Evolutionary conservation across 176 grass and related monocot species (phyloP).

Genomic region (Aechmea fasciata): DNA sequence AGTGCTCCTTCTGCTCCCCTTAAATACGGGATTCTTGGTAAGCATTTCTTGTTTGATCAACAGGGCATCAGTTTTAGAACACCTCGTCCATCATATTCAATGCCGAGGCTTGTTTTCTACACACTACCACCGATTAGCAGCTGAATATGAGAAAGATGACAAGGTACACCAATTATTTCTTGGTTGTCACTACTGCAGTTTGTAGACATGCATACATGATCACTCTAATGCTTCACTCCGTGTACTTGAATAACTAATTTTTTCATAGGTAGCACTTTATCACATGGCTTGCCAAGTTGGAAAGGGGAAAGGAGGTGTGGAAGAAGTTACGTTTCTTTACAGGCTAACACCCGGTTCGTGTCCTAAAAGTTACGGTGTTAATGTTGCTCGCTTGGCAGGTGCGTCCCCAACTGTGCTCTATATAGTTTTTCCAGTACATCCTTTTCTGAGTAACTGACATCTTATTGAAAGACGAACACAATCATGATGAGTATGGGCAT

Average conservation of each 20-base stretch:
- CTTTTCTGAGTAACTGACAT: not conserved
- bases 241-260: slow-evolving; percentile 22
- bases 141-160: slow-evolving; percentile 54
- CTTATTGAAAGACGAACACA: not conserved
- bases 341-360: slow-evolving; percentile 67
- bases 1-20: not conserved
- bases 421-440: not conserved
- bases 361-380: slow-evolving; percentile 98
- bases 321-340: slow-evolving; percentile 92
- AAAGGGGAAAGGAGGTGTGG: slow-evolving; percentile 47
- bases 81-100: slow-evolving; percentile 59
- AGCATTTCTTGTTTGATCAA: slow-evolving; percentile 21
- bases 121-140: slow-evolving; percentile 81
- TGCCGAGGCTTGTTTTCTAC: slow-evolving; percentile 96
- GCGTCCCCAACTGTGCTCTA: slow-evolving; percentile 15
- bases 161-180: slow-evolving; percentile 40
- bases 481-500: not conserved
- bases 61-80: slow-evolving; percentile 81
- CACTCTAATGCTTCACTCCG: slow-evolving; percentile 16
- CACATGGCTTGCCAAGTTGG: slow-evolving; percentile 91
- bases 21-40: slow-evolving; percentile 1
- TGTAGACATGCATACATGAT: not conserved
- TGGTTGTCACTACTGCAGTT: not conserved
- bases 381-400: slow-evolving; percentile 96
- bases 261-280: slow-evolving; percentile 55